Base-by-base conservation (phyloP, 2,329 filamentous ascomycete species). In the Aspergillus sp. region DNA sequence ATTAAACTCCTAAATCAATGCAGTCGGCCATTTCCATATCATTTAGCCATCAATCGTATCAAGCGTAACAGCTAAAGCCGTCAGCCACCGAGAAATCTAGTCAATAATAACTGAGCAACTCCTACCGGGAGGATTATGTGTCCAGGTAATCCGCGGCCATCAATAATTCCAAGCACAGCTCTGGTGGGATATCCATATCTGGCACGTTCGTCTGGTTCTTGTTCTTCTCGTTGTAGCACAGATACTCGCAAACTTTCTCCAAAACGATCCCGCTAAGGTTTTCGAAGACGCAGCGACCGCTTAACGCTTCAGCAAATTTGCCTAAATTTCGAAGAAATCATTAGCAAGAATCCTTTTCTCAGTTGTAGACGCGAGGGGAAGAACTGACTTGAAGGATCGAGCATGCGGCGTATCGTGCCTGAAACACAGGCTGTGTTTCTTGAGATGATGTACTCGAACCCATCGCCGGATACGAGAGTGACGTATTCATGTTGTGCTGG, bases 191-290 rank as follows among this genome's bases (percentile, higher is more conserved):
- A 45, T 89, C 85, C 82, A 88, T 86, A 65, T 89, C 87, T 0
- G 85, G 81, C 9, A 88, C 85, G 57, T 87, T 84, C 47, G 77
- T 80, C 57, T 80, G 77, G 46, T 85, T 79, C 62, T 83, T 82
- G 68, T 87, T 77, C 72, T 87, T 87, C 65, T 88, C 82, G 62
- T 87, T 84, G 75, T 88, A 89, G 72, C 87, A 87, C 45, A 89
- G 80, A 68, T 89, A 89, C 69, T 88, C 85, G 79, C 86, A 88
- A 53, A 89, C 84, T 70, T 88, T 88, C 67, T 89, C 86, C 2
- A 89, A 78, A 11, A 88, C 80, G 25, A 87, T 72, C 27, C 83
- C 86, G 64, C 84, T 88, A 62, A 88, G 82, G 41, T 83, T 86
- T 56, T 86, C 82, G 23, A 89, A 78, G 2, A 78, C 76, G 60